These are phyloP conservation scores for Cryptococcus sp. DNA, from an alignment of 1,284 basidiomycete genomes.

Conservation along the genomic window DNA sequence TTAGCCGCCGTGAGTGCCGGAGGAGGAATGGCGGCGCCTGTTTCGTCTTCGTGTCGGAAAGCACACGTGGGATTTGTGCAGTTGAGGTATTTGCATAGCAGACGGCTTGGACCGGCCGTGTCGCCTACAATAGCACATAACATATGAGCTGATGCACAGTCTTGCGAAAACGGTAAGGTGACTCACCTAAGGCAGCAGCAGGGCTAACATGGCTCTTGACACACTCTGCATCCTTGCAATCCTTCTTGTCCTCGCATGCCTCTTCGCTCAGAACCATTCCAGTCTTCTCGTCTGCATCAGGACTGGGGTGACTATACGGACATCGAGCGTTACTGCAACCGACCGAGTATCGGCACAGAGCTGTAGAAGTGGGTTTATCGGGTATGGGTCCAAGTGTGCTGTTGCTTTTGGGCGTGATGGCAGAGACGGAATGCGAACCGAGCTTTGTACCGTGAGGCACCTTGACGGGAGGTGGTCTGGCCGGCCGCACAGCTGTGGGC, in stretches of 20 bases:
- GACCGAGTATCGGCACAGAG: constrained; percentile 81
- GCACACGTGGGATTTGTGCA: constrained; percentile 53
- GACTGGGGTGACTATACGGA: constrained; percentile 85
- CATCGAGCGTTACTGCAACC: constrained; percentile 87
- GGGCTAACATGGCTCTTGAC: constrained; percentile 85
- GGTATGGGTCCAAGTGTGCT: constrained; percentile 45
- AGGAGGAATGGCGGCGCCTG: constrained; percentile 52
- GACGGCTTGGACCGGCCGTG: constrained; percentile 41
- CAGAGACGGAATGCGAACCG: constrained; percentile 36
- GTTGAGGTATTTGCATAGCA: constrained; percentile 53
- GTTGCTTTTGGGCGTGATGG: constrained; percentile 29
- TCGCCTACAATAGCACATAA: constrained; percentile 25
- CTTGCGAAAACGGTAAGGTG: not conserved
- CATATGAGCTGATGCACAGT: not conserved
- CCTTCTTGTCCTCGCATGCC: constrained; percentile 72
- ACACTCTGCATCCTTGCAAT: constrained; percentile 88
- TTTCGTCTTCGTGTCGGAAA: constrained; percentile 52
- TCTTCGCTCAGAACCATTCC: constrained; percentile 92
- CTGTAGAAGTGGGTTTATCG: constrained; percentile 51
- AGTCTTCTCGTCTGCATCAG: constrained; percentile 84
- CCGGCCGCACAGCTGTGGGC: not conserved
- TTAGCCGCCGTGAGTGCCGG: constrained; percentile 45
- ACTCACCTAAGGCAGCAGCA: constrained; percentile 63
- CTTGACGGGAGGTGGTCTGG: constrained; percentile 31
- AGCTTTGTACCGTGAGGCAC: constrained; percentile 41